These are phyloP conservation scores for Pisolithus sp. DNA, from an alignment of 768 basidiomycete genomes.

Conservation along the genomic window DNA sequence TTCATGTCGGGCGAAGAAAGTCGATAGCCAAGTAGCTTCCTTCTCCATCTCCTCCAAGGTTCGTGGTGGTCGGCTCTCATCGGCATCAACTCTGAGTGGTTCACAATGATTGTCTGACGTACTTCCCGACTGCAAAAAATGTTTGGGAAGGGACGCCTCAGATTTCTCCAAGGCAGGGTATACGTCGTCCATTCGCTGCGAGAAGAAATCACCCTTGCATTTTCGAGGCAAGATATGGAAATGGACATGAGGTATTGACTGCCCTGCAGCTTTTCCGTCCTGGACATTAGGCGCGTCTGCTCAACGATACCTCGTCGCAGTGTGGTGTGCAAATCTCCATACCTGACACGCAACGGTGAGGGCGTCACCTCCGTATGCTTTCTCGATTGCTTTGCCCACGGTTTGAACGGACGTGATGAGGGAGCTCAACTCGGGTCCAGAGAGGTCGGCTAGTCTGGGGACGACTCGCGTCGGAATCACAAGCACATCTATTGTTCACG, in stretches of 20 bases:
- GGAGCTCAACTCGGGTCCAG: conserved; percentile 64
- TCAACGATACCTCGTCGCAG: neutral
- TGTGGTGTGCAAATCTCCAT: conserved; percentile 3
- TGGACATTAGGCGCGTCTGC: conserved; percentile 23
- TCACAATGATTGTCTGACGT: conserved; percentile 21
- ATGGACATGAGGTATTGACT: conserved; percentile 77
- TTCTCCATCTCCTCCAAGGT: conserved; percentile 69
- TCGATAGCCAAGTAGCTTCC: conserved; percentile 65
- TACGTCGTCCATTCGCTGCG: conserved; percentile 58
- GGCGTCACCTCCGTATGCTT: conserved; percentile 73
- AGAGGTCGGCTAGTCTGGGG: conserved; percentile 49
- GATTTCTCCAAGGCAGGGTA: conserved; percentile 72
- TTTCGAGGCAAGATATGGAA: conserved; percentile 88
- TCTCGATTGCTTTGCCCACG: conserved; percentile 76
- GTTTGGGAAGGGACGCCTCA: conserved; percentile 44
- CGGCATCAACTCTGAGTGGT: conserved; percentile 57
- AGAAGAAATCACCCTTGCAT: conserved; percentile 59
- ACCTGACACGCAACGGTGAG: conserved; percentile 92
- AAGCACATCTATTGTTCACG: conserved; percentile 45
- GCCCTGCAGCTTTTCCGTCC: conserved; percentile 86
- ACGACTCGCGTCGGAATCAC: conserved; percentile 53
- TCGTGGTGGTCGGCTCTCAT: conserved; percentile 59
- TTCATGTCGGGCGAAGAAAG: conserved; percentile 39
- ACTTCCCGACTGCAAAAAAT: conserved; percentile 23
- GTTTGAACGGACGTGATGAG: conserved; percentile 75